Evolutionary conservation across 345 rosid species (phyloP), one percentile per base, ranked within the genome.

Genomic region (Moricandia moricandioides): DNA sequence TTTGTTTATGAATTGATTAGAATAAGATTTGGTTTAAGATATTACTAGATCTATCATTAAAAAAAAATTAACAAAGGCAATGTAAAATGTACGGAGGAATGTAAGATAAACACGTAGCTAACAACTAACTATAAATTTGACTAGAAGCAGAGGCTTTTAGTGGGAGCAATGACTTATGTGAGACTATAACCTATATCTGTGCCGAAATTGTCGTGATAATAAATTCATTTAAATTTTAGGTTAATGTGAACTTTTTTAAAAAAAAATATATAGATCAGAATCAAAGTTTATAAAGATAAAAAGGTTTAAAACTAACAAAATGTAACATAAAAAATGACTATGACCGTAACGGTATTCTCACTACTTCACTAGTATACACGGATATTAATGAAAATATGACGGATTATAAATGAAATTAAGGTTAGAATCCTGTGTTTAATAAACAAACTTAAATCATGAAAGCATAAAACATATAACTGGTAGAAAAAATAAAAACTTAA

Each of bases 121-220:
- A 47, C 72, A 3, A 11, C 33, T 12, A 74, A 60, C 68, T 21
- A 67, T 33, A 74, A 9, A 58, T 9, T 67, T 74, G 72, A 74
- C 67, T 74, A 13, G 10, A 43, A 31, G 17, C n/a, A 17, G 11
- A 21, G 3, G 14, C 52, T 45, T 43, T 62, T 30, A 56, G 21
- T 55, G 60, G 13, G 5, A 24, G 31, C 60, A 55, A 24, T 73
- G 56, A 51, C 69, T 51, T 27, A 29, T 47, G 8, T 59, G 9
- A 35, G 9, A 37, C 62, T 75, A 67, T 2, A 37, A 16, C 39
- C 68, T 17, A 51, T 35, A 9, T 62, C 1, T 35, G 56, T 68
- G 69, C 79, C 79, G 63, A 61, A 17, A 75, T 52, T 69, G 3
- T 54, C 51, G 71, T 5, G 4, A 16, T 2, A 62, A 35, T 17